These are phyloP conservation scores for Alternaria gansuensis DNA, from an alignment of 2,329 filamentous ascomycete species.

Conservation along the genomic window DNA sequence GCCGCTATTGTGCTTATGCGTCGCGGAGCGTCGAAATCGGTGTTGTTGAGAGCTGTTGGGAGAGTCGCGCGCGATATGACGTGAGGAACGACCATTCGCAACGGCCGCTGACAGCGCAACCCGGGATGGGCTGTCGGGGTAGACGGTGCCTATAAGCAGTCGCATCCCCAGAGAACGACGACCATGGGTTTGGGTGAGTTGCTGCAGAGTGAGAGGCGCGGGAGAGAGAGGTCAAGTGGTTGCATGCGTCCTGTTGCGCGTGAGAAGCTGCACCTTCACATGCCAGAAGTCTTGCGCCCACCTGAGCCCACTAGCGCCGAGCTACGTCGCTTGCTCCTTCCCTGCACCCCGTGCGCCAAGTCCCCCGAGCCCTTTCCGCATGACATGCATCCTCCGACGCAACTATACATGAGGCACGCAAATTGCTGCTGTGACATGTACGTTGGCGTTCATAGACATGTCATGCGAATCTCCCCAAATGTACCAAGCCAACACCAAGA, in stretches of 20 bases:
- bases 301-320: slow-evolving; percentile 15
- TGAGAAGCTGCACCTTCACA: slow-evolving; percentile 15
- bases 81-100: slow-evolving; percentile 22
- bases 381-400: slow-evolving; percentile 2
- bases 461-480: background rate
- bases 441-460: background rate
- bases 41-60: slow-evolving; percentile 24
- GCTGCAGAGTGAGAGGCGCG: background rate
- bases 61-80: slow-evolving; percentile 26
- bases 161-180: slow-evolving; percentile 25
- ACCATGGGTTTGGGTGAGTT: slow-evolving; percentile 2
- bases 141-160: slow-evolving; percentile 25
- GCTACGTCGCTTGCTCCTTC: slow-evolving; percentile 14
- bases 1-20: slow-evolving; percentile 4
- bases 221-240: background rate
- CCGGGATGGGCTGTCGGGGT: slow-evolving; percentile 7
- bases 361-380: background rate
- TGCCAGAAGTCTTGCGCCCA: slow-evolving; percentile 3
- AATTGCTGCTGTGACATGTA: background rate
- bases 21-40: slow-evolving; percentile 5
- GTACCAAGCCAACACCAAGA: too few relatives aligned
- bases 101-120: slow-evolving; percentile 8
- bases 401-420: too few relatives aligned
- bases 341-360: slow-evolving; percentile 6
- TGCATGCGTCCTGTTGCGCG: slow-evolving; percentile 11